Conservation (phyloP, 2,329 filamentous ascomycete species). For the Hypoxylon sp. region DNA sequence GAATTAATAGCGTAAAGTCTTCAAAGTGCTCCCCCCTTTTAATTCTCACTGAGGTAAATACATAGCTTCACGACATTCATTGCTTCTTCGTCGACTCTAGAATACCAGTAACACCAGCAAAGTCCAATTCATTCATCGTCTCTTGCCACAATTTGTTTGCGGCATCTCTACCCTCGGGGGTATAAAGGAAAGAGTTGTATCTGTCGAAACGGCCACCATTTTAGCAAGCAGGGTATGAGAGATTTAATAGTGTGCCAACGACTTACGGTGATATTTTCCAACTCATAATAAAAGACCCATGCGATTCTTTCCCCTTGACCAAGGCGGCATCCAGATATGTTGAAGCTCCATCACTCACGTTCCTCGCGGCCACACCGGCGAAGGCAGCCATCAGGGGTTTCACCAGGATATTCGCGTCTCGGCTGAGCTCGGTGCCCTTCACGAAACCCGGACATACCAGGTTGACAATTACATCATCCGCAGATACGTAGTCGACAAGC, state of each 20-base stretch:
- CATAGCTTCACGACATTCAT: not conserved
- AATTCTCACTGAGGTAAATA: no score
- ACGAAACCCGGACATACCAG: constrained; percentile 63
- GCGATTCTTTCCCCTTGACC: constrained; percentile 64
- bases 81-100: constrained; percentile 36
- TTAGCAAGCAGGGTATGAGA: constrained; percentile 7
- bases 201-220: not conserved
- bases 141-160: constrained; percentile 25
- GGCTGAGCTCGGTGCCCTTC: constrained; percentile 60
- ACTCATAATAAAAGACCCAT: constrained; percentile 66
- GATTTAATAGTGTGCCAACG: not conserved
- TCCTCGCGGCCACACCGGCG: constrained; percentile 47
- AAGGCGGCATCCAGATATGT: constrained; percentile 64
- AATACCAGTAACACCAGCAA: constrained; percentile 21
- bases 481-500: constrained; percentile 56
- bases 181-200: constrained; percentile 40
- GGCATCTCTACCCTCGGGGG: constrained; percentile 23
- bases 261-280: constrained; percentile 64
- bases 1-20: no score
- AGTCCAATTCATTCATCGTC: not conserved
- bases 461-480: constrained; percentile 63
- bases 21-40: no score
- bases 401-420: constrained; percentile 52
- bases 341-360: constrained; percentile 58
- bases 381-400: constrained; percentile 6